Evolutionary conservation across 129 eudicot genomes (phyloP), one percentile per base, ranked within the genome.

Genomic region (Arctium minus): DNA sequence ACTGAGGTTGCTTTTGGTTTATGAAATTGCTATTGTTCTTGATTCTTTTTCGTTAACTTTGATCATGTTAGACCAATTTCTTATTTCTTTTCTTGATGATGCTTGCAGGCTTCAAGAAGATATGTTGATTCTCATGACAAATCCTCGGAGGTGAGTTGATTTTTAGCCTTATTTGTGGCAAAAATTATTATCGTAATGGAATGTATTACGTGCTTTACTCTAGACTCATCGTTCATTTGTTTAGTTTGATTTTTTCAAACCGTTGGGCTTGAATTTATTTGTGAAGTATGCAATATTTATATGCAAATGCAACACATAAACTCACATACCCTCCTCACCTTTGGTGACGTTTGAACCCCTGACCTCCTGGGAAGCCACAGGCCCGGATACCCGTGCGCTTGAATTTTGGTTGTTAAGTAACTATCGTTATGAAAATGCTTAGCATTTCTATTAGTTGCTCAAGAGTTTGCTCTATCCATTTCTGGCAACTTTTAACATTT

Each of bases 61-160:
- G 70, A 75, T 35, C 85, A 29, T 75, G 39, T 69, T 75, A 42
- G 40, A 44, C 27, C n/a, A 36, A 65, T 48, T 83, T 30, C 29
- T 64, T 65, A 17, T 79, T 69, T 27, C 1, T 15, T 22, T 15
- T 78, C 44, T 37, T 70, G 77, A 67, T 78, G 65, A 22, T 50
- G n/a, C 35, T 79, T 79, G 71, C 70, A 92, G 94, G 87, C 44
- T 79, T 70, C 87, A 30, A 86, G 88, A 86, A 12, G 72, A 50
- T 86, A 68, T 82, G 86, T 50, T 60, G 97, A 92, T 48, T 76
- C 92, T 80, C 74, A 82, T 77, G 94, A 90, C 56, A 90, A 84
- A 77, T 87, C 90, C 65, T 76, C 91, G 5, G 94, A 92, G 91
- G 97, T 92, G 71, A 88, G 70, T 80, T 67, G 15, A 4, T 27